A percentile compares a stretch with the other conserved stretches of the same genome.
These are phyloP conservation scores for Alloteropsis semialata DNA, from an alignment of 176 grass and related monocot species.

Conservation along the genomic window DNA sequence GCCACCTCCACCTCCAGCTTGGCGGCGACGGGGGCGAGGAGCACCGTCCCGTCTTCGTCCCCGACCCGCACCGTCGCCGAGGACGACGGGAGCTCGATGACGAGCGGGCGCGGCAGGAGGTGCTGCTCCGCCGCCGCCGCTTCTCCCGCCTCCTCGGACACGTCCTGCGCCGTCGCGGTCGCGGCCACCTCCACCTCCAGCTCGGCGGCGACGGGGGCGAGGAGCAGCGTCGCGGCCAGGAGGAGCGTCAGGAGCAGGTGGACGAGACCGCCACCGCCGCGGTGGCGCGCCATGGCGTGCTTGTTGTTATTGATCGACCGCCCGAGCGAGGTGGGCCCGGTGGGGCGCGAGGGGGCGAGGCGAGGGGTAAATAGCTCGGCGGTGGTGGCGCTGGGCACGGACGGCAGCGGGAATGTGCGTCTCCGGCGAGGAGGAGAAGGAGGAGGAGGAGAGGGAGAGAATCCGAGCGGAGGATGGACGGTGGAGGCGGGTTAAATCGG, in stretches of 20 bases:
- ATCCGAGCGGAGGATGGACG: not conserved
- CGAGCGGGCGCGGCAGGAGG: slow-evolving; percentile 28
- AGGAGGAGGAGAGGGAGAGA: not conserved
- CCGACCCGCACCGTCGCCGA: not conserved
- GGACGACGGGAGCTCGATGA: slow-evolving; percentile 41
- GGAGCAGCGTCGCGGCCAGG: not conserved
- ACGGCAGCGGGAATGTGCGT: not conserved
- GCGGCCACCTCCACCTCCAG: not conserved
- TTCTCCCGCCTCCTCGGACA: no score
- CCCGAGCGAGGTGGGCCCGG: not conserved
- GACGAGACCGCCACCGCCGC: not conserved
- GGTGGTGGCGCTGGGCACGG: not conserved
- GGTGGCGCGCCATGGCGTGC: slow-evolving; percentile 21
- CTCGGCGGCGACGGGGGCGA: not conserved
- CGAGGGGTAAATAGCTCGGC: not conserved
- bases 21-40: no score
- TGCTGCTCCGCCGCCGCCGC: not conserved
- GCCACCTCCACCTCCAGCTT: not conserved
- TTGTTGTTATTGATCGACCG: not conserved
- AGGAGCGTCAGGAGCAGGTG: not conserved
- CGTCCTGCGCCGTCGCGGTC: not conserved
- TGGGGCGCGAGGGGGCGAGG: not conserved
- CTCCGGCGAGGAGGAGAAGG: slow-evolving; percentile 7
- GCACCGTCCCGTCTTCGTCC: no score
- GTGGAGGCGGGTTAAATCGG: not conserved